Base-by-base conservation (phyloP, 208 protist species). In the Leishmania guyanensis region DNA sequence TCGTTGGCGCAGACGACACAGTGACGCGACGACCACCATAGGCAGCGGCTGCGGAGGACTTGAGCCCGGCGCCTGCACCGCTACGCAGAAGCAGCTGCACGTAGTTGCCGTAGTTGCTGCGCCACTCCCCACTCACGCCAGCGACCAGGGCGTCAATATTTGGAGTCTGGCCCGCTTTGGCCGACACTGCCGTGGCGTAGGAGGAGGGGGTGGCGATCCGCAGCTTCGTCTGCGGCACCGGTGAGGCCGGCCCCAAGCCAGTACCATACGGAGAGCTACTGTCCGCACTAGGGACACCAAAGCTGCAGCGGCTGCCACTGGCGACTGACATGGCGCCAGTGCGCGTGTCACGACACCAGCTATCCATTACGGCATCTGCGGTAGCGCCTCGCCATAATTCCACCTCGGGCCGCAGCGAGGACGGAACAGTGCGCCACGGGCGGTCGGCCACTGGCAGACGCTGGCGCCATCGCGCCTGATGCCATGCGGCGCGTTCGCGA, bases 381-480 rank as follows among this genome's bases (percentile, higher is more conserved):
- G 81, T 50, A 33, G 29, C 26, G n/a, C 36, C 33, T n/a, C 33
- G 54, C n/a, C 17, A 9, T 16, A 17, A 22, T 29, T 22, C 48
- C 43, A 26, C 54, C 43, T 79, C 76, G 8, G 14, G 22, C 1
- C 17, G 58, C 54, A 65, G 72, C 62, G 73, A 76, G 56, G 78
- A 70, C 50, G 78, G 78, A 1, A n/a, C 22, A 5, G 68, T 64
- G 58, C 82, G 74, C 82, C 82, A 86, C 29, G 73, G 82, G 14
- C 74, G 82, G 29, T 48, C 56, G 0, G 78, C 72, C 17, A 78
- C 74, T 0, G 78, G 78, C 0, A 82, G 68, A 16, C 82, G 82
- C 39, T 86, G 82, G 22, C 78, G 82, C 82, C 82, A 86, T 5
- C 82, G 77, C n/a, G 82, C 82, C 66, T 82, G 82, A 77, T 86